Evolutionary conservation across 805 yeast genomes (phyloP).

Genomic region (Osmozyma mogii): DNA sequence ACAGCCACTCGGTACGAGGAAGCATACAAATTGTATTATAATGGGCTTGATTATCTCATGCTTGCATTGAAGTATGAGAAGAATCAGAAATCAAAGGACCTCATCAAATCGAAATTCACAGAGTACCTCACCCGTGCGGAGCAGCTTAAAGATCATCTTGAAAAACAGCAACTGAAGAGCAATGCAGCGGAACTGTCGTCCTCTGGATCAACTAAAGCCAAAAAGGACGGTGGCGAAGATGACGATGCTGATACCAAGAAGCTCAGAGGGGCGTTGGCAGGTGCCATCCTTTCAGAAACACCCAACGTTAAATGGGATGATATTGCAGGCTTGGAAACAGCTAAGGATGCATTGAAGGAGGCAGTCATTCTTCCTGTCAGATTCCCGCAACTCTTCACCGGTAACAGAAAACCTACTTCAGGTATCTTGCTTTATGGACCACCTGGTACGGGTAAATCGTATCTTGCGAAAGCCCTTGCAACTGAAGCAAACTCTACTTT

Average conservation of each 20-base stretch:
- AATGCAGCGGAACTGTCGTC: conserved; percentile 42
- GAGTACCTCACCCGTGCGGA: conserved; percentile 93
- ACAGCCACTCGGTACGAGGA: conserved; percentile 85
- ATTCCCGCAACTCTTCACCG: conserved; percentile 92
- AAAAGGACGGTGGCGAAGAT: conserved; percentile 52
- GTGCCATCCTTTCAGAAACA: conserved; percentile 83
- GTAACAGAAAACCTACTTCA: conserved; percentile 85
- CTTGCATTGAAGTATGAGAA: conserved; percentile 90
- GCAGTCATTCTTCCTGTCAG: conserved; percentile 95
- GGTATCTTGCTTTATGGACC: conserved; percentile 68
- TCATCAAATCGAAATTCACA: conserved; percentile 79
- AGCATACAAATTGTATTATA: conserved; percentile 87
- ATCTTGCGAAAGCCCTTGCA: conserved; percentile 95
- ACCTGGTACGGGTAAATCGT: conserved; percentile 98
- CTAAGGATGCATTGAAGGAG: conserved; percentile 94
- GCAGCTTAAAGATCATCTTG: conserved; percentile 82
- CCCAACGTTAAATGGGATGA: conserved; percentile 95
- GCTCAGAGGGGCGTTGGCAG: conserved; percentile 81
- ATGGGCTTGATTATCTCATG: conserved; percentile 92
- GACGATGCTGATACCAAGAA: conserved; percentile 82
- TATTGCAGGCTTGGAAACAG: conserved; percentile 90
- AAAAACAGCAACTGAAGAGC: conserved; percentile 45
- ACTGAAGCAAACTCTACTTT: conserved; percentile 97
- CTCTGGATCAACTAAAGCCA: conserved; percentile 51
- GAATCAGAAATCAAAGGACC: conserved; percentile 80